Conservation (phyloP, 768 basidiomycete genomes). For the Neoboletus brunneissimus region DNA sequence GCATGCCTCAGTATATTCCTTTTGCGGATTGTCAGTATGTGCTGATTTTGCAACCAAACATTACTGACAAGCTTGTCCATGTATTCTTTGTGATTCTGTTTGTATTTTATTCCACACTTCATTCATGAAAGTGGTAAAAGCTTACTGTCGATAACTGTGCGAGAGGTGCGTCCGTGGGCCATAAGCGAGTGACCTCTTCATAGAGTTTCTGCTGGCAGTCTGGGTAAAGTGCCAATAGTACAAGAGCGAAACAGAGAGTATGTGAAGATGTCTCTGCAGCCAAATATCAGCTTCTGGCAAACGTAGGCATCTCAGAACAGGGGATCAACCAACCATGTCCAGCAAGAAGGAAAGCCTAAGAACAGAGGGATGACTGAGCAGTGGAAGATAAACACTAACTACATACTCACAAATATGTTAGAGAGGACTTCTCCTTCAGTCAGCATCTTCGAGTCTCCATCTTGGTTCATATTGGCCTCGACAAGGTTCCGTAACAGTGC, state of each 20-base stretch:
- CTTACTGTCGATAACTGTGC: slow-evolving; percentile 30
- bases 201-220: slow-evolving; percentile 46
- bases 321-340: slow-evolving; percentile 40
- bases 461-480: slow-evolving; percentile 44
- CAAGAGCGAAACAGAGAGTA: slow-evolving; percentile 41
- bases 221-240: slow-evolving; percentile 48
- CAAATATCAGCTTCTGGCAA: slow-evolving; percentile 7
- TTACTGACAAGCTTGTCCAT: no score
- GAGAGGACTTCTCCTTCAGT: slow-evolving; percentile 48
- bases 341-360: slow-evolving; percentile 46
- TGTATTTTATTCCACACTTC: neutral
- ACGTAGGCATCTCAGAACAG: neutral
- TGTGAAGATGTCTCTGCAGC: slow-evolving; percentile 49
- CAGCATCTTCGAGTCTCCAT: slow-evolving; percentile 30
- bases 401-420: slow-evolving; percentile 43
- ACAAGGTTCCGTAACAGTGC: slow-evolving; percentile 46
- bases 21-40: no score
- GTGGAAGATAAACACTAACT: neutral
- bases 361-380: neutral
- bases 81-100: no score
- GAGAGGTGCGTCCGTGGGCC: slow-evolving; percentile 38
- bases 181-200: slow-evolving; percentile 39
- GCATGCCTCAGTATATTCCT: no score
- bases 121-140: neutral
- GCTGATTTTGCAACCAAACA: no score